Evolutionary conservation across 169 alveolate genomes (phyloP).

Genomic region (Eimeria acervulina): DNA sequence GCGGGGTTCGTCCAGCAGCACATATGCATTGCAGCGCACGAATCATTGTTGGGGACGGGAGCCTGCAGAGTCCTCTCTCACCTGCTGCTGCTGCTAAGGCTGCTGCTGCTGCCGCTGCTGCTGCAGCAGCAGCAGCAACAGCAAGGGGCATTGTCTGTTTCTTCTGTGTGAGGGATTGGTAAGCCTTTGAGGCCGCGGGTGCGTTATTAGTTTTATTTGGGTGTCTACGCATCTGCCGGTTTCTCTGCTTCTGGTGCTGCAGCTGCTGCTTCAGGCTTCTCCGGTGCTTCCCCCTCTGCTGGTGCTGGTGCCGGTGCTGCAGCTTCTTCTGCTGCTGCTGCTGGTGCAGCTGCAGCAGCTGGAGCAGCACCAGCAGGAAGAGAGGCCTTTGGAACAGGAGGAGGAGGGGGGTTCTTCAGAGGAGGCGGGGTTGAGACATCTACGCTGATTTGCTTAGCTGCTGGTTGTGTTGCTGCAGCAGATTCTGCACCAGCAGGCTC

Average conservation of each 20-base stretch:
- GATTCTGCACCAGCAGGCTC: background rate
- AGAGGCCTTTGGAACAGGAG: constrained; percentile 25
- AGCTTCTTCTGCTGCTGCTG: background rate
- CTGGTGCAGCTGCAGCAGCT: background rate
- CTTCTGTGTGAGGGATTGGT: constrained; percentile 4
- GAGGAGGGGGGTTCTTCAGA: constrained; percentile 35
- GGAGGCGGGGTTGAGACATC: constrained; percentile 35
- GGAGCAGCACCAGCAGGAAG: constrained; percentile 17
- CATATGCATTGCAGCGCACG: background rate
- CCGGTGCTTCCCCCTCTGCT: background rate
- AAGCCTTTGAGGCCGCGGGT: background rate
- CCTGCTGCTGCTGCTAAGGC: background rate
- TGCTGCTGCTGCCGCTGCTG: constrained; percentile 27
- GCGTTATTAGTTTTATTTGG: background rate
- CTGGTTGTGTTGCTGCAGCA: constrained; percentile 8
- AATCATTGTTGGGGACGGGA: background rate
- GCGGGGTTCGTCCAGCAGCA: background rate
- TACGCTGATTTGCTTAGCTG: constrained; percentile 8
- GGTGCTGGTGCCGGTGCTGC: background rate
- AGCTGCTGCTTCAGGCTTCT: too few species aligned
- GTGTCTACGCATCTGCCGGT: constrained; percentile 16
- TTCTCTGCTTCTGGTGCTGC: constrained; percentile 24
- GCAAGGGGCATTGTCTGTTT: background rate
- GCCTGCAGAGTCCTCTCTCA: too few species aligned
- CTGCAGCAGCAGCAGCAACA: constrained; percentile 30